Conservation (phyloP, 192 early-diverging fungal genomes). For the Chytriomyces sp. region DNA sequence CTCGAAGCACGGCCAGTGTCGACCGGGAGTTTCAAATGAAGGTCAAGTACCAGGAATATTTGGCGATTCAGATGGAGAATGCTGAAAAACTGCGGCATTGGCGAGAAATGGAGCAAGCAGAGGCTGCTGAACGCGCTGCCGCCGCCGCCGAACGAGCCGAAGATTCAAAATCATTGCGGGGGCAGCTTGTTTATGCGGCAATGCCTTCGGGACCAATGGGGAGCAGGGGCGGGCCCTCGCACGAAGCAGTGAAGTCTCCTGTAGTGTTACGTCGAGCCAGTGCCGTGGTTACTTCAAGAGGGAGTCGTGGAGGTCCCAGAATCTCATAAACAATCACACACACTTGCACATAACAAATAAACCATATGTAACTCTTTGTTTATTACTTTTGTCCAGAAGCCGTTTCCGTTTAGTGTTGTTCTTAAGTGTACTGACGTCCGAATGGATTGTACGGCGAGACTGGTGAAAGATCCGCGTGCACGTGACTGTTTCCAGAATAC, state of each 20-base stretch:
- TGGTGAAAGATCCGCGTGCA: background rate
- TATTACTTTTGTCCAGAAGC: background rate
- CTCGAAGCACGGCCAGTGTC: background rate
- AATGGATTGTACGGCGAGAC: background rate
- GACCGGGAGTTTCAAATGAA: background rate
- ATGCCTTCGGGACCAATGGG: background rate
- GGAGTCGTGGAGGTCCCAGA: background rate
- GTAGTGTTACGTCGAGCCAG: background rate
- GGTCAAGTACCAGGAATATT: background rate
- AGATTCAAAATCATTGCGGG: background rate
- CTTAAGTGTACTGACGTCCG: background rate
- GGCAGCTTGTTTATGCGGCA: background rate
- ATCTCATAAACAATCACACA: background rate
- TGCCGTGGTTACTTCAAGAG: background rate
- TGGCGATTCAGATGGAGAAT: background rate
- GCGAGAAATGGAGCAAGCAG: no score
- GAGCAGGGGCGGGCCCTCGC: background rate
- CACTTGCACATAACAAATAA: background rate
- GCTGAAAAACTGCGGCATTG: background rate
- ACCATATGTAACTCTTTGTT: background rate
- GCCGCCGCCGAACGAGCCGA: background rate
- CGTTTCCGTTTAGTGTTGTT: background rate
- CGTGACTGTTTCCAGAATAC: background rate
- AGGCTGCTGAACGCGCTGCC: background rate
- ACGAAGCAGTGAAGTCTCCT: background rate